A percentile compares a stretch with the other conserved stretches of the same genome.
phyloP scores from a whole-genome alignment of 2,329 filamentous ascomycete genomes.

The Clonostachys rhizophaga region DNA sequence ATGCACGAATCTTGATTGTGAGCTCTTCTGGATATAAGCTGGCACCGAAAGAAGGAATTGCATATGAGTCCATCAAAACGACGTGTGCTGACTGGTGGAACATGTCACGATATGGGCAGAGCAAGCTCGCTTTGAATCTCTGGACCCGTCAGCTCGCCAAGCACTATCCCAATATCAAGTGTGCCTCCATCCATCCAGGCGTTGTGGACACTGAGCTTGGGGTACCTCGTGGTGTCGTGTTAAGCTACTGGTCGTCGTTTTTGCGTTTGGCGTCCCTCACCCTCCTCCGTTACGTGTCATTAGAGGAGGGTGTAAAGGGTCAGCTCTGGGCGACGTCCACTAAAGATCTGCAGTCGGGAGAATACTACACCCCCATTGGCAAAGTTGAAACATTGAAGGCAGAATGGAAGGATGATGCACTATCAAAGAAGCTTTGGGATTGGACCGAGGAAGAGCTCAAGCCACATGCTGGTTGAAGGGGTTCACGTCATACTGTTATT shows the following conservation, averaged over 20 bases:
- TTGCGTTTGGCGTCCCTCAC: background rate
- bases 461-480: background rate
- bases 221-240: background rate
- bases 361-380: constrained; percentile 26
- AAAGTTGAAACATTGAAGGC: constrained; percentile 3
- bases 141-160: constrained; percentile 11
- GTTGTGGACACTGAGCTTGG: constrained; percentile 9
- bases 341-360: constrained; percentile 15
- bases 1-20: constrained; percentile 1
- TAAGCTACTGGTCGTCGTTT: too few species aligned
- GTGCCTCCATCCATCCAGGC: constrained; percentile 9
- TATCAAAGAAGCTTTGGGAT: constrained; percentile 11
- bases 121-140: constrained; percentile 15
- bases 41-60: constrained; percentile 3
- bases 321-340: constrained; percentile 29
- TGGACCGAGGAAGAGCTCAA: constrained; percentile 15
- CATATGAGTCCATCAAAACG: constrained; percentile 13
- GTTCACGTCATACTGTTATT: too few species aligned
- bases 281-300: background rate
- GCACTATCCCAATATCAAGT: constrained; percentile 9
- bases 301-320: constrained; percentile 8
- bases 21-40: background rate
- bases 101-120: constrained; percentile 12
- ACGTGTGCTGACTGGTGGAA: background rate
- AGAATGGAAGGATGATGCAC: constrained; percentile 4